These are phyloP conservation scores for Herpetospermum pedunculosum DNA, from an alignment of 306 rosid species.

Conservation along the genomic window DNA sequence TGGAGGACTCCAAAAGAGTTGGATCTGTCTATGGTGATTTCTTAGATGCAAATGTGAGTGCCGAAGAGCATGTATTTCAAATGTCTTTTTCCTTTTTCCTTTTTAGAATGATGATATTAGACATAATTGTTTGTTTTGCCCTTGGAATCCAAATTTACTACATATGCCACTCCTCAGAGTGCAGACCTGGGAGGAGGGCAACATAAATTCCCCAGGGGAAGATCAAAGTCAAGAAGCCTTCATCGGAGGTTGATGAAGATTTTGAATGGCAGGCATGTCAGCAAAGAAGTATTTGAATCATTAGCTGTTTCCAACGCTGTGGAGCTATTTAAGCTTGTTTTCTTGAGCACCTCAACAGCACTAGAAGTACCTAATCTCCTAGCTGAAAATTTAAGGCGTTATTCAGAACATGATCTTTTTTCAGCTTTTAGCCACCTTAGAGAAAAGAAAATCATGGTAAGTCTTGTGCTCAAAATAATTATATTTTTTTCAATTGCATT, in stretches of 20 bases:
- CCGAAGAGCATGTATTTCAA: conserved; percentile 30
- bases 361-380: conserved; percentile 55
- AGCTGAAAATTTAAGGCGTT: conserved; percentile 70
- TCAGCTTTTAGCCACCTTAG: conserved; percentile 92
- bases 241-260: conserved; percentile 47
- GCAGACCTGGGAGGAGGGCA: conserved; percentile 21
- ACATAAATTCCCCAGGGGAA: conserved; percentile 22
- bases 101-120: background rate
- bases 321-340: conserved; percentile 93
- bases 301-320: conserved; percentile 90
- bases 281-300: conserved; percentile 55
- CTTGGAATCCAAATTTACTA: conserved; percentile 38
- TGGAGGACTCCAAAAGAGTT: conserved; percentile 41
- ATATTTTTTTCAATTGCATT: background rate
- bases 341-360: conserved; percentile 61
- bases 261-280: conserved; percentile 36
- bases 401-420: conserved; percentile 85
- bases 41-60: conserved; percentile 25
- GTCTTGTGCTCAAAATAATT: conserved; percentile 6
- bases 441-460: conserved; percentile 75
- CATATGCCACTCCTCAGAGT: conserved; percentile 33
- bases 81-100: background rate
- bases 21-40: conserved; percentile 39
- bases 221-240: conserved; percentile 35
- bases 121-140: conserved; percentile 3